Evolutionary conservation across 306 rosid species (phyloP).

Genomic region (Citrullus amarus): DNA sequence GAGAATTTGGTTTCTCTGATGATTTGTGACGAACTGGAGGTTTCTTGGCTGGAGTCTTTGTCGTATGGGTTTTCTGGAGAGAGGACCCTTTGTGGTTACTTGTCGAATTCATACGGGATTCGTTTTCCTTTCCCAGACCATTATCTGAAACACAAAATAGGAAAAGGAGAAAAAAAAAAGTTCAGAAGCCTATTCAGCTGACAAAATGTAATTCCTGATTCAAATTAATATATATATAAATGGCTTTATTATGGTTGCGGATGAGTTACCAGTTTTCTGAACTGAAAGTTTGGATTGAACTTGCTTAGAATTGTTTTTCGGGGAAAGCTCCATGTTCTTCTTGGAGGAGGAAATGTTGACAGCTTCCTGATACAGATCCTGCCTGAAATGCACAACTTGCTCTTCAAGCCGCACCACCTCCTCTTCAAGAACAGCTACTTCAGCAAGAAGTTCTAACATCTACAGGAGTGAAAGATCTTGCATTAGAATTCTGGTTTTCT

Average conservation of each 20-base stretch:
- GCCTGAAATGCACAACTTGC: slow-evolving; percentile 62
- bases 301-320: slow-evolving; percentile 17
- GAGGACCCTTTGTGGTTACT: slow-evolving; percentile 30
- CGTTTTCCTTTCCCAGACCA: slow-evolving; percentile 52
- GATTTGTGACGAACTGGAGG: slow-evolving; percentile 28
- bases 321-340: slow-evolving; percentile 30
- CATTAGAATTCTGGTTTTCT: slow-evolving; percentile 1
- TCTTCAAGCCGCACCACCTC: slow-evolving; percentile 90
- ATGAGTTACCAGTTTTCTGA: slow-evolving; percentile 20
- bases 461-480: slow-evolving; percentile 14
- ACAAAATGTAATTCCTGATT: not conserved
- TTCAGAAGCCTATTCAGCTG: slow-evolving; percentile 2
- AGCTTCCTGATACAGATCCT: slow-evolving; percentile 72
- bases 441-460: slow-evolving; percentile 83
- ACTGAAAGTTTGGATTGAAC: slow-evolving; percentile 23
- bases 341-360: slow-evolving; percentile 54
- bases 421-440: slow-evolving; percentile 93
- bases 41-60: slow-evolving; percentile 31
- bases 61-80: slow-evolving; percentile 15
- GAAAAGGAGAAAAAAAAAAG: slow-evolving; percentile 8
- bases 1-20: slow-evolving; percentile 34
- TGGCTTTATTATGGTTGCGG: slow-evolving; percentile 9
- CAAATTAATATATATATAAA: too few relatives aligned
- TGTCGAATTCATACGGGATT: slow-evolving; percentile 21
- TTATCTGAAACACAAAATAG: slow-evolving; percentile 34